Base-by-base conservation (phyloP, 371 early-diverging fungal species). In the Thermomucor indicae-seudaticae region DNA sequence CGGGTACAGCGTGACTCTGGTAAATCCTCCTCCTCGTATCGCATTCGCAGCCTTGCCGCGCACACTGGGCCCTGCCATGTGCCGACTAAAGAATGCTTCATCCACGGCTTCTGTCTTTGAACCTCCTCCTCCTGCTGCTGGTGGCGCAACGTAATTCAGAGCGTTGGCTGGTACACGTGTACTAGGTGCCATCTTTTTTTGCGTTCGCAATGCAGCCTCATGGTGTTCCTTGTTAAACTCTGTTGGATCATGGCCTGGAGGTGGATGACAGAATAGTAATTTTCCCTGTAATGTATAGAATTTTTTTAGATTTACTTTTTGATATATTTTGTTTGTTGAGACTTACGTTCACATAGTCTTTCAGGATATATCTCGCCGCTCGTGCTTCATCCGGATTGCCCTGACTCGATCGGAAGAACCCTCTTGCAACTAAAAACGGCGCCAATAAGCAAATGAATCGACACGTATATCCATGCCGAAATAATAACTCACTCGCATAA, bases 361-460 rank as follows among this genome's bases (percentile, higher is more conserved):
- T 98, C 44, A 98, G 74, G 47, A 98, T 84, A 55, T 90, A 88
- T 50, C 97, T 81, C 0, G 98, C 97, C 3, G 97, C 96, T 31
- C 97, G 86, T 2, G 97, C 83, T 72, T 96, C 96, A 72, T 98
- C 98, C 27, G 97, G 96, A 67, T 93, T 93, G 61, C 98, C 98
- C 65, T 95, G 93, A 57, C 88, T 85, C 12, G 91, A 80, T 63
- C 89, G 85, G 49, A 89, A 87, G 61, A 88, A 91, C 28, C 98
- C 98, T 63, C 98, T 78, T 4, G 93, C 91, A 38, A 89, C 90
- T 80, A 53, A 40, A 31, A 48, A 22, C n/a, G n/a, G 24, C 14
- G 41, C n/a, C 51, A 11, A 27, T 28, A 29, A 14, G 19, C 11
- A 31, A 16, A 14, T 29, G 6, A 24, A 19, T 34, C 17, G 14